These are phyloP conservation scores for Fraxinus floribunda DNA, from an alignment of 305 asterid species.

Conservation along the genomic window DNA sequence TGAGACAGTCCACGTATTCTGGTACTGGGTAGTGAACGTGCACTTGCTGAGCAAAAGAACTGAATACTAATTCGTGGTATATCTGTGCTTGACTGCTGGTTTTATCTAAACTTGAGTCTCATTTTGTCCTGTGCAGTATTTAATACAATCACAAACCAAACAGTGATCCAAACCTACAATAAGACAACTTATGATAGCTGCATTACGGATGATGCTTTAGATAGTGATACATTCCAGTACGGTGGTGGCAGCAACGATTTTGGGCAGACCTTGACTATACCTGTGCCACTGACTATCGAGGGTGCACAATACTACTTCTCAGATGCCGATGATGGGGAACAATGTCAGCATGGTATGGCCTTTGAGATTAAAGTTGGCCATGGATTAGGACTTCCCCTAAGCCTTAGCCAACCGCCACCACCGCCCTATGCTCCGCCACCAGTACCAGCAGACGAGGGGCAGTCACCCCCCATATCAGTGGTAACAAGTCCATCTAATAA, in stretches of 20 bases:
- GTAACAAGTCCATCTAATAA: slow-evolving; percentile 26
- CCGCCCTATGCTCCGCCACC: slow-evolving; percentile 78
- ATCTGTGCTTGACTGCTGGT: background rate
- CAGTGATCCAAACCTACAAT: slow-evolving; percentile 88
- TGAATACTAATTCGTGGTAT: background rate
- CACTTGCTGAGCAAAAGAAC: background rate
- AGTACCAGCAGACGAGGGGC: slow-evolving; percentile 35
- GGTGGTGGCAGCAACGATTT: slow-evolving; percentile 44
- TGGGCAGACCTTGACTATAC: slow-evolving; percentile 35
- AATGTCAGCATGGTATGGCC: slow-evolving; percentile 72
- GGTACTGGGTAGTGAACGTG: background rate
- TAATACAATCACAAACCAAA: slow-evolving; percentile 72
- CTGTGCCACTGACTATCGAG: slow-evolving; percentile 51
- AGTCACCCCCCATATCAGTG: slow-evolving; percentile 40
- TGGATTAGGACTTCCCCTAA: slow-evolving; percentile 82
- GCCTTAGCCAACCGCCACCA: slow-evolving; percentile 84
- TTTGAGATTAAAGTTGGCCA: slow-evolving; percentile 60
- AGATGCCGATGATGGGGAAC: slow-evolving; percentile 64
- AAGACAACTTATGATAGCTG: slow-evolving; percentile 64
- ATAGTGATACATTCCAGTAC: slow-evolving; percentile 58
- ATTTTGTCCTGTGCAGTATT: slow-evolving; percentile 53
- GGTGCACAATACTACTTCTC: slow-evolving; percentile 76
- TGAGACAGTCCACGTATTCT: background rate
- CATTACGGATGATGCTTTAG: slow-evolving; percentile 49
- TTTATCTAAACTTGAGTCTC: background rate